Conservation (phyloP, 1,284 basidiomycete species). For the Cryptococcus wingfieldii region DNA sequence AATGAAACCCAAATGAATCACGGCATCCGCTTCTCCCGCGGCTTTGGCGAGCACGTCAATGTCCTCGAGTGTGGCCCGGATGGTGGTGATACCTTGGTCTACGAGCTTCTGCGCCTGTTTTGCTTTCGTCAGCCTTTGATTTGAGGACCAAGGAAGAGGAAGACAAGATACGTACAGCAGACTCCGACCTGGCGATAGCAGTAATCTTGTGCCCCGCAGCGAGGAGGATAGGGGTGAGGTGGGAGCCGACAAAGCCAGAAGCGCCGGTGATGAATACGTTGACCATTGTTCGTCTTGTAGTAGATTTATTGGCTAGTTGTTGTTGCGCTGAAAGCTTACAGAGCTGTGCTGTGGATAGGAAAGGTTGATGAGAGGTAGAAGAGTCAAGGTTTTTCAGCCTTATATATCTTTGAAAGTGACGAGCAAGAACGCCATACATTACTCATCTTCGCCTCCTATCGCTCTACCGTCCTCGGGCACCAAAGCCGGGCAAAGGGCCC, state of each 20-base stretch:
- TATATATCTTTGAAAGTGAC: too few relatives aligned
- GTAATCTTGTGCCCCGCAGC: slow-evolving; percentile 24
- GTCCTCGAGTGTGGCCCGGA: slow-evolving; percentile 22
- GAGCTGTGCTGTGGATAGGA: background rate
- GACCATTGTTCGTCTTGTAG: too few relatives aligned
- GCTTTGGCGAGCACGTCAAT: slow-evolving; percentile 18
- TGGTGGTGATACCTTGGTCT: slow-evolving; percentile 14
- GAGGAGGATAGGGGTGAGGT: slow-evolving; percentile 22
- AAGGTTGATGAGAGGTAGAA: too few relatives aligned
- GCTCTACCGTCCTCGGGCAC: too few relatives aligned
- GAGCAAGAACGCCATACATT: too few relatives aligned
- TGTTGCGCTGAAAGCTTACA: too few relatives aligned
- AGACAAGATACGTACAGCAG: slow-evolving; percentile 8
- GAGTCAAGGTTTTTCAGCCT: too few relatives aligned
- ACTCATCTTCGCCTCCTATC: too few relatives aligned
- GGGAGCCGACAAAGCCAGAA: slow-evolving; percentile 27
- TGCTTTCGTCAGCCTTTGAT: background rate
- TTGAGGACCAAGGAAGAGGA: background rate
- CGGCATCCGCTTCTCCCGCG: slow-evolving; percentile 25
- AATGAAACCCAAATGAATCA: slow-evolving; percentile 35
- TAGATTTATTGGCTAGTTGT: too few relatives aligned
- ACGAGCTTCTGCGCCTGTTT: slow-evolving; percentile 13
- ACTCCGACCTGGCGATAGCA: slow-evolving; percentile 28
- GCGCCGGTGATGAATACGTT: slow-evolving; percentile 19
- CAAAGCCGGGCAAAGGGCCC: too few relatives aligned